Evolutionary conservation across 2,329 filamentous ascomycete genomes (phyloP).

Genomic region (Aspergillus thermomutatus): DNA sequence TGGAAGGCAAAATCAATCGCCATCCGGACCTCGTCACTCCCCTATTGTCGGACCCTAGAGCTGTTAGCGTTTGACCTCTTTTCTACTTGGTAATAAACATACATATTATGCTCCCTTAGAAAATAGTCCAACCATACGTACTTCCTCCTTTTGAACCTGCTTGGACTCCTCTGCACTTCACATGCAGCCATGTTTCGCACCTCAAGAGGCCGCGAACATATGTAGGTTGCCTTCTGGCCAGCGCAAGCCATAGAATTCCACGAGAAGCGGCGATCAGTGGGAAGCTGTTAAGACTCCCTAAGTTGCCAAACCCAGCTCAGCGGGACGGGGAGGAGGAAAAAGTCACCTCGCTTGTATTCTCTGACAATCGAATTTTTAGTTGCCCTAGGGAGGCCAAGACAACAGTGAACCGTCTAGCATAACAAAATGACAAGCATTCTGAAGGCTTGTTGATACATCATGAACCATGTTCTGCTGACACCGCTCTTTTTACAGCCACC

Average conservation of each 20-base stretch:
- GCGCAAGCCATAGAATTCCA: neutral
- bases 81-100: neutral
- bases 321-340: neutral
- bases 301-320: neutral
- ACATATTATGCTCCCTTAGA: neutral
- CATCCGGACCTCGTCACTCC: slow-evolving; percentile 25
- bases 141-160: neutral
- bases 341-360: too few species aligned
- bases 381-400: neutral
- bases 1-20: slow-evolving; percentile 16
- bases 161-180: neutral
- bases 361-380: too few species aligned
- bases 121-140: neutral
- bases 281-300: neutral
- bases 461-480: neutral
- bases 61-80: slow-evolving; percentile 1
- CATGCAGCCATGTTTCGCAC: too few species aligned
- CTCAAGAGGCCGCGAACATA: neutral
- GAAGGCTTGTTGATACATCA: neutral
- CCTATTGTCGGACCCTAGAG: slow-evolving; percentile 21
- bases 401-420: neutral
- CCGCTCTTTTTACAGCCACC: neutral
- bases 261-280: too few species aligned
- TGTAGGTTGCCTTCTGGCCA: neutral
- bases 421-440: neutral